Base-by-base conservation (phyloP, 2,329 filamentous ascomycete genomes). In the Epichloe glyceriae region DNA sequence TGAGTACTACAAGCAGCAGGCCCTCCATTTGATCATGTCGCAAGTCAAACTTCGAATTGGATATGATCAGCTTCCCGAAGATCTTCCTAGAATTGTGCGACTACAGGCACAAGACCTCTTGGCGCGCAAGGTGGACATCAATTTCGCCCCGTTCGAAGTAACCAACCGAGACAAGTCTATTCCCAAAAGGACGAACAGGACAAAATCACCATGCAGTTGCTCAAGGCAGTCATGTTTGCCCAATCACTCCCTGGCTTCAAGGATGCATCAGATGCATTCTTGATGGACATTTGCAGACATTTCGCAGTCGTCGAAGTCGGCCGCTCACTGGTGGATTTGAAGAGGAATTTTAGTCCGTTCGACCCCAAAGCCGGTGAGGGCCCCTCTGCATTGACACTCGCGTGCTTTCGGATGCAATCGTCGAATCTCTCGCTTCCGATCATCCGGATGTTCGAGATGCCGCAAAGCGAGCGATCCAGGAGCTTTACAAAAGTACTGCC, bases 11-110 rank as follows among this genome's bases (percentile, higher is more conserved):
- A 97, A 97, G 70, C 86, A 86, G 62, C 89, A 98, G 67, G 88
- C 94, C 0, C 82, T 96, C 57, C 83, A 89, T 54, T 76, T 97
- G 60, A 82, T 98, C 61, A 88, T 85, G 57, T 79, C 89, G 0
- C 90, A 97, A 60, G 73, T 95, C 49, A 98, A 97, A 70, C 73
- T 98, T 34, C 81, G 91, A 50, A 85, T 98, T 52, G 93, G 93
- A 4, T 81, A 82, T 54, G 93, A 98, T 61, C 85, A 78, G 59
- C 73, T 97, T 12, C 91, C 91, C 0, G 93, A 98, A 7, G 91
- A 98, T 56, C 79, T 97, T 55, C 82, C 88, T 4, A 80, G 87
- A 43, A 74, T 94, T 8, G 78, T 99, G 45, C 84, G 93, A 37
- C 75, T 97, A 5, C 88, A 97, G 64, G 90, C 88, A 0, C 86